Base-by-base conservation (phyloP, 768 basidiomycete species). In the Fibroporia radiculosa region DNA sequence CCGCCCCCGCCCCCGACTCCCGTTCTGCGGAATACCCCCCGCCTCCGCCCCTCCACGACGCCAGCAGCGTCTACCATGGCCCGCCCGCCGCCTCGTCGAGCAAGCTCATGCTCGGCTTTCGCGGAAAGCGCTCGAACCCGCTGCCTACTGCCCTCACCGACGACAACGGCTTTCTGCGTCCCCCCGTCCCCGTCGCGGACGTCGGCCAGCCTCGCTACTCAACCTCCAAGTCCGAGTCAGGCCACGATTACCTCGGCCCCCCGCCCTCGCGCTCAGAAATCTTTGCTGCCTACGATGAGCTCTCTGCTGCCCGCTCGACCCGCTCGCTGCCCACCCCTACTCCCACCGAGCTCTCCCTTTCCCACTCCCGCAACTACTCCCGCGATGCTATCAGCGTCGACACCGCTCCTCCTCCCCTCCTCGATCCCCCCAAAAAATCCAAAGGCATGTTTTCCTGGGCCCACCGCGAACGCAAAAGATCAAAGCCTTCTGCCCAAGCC, bases 191-290 rank as follows among this genome's bases (percentile, higher is more conserved):
- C 31, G 33, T 1, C 19, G 51, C 36, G 27, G 40, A 40, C 20
- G 28, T 23, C 23, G 36, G 19, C 37, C 37, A 42, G 42, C 32
- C 39, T 34, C 34, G 59, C 56, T 48, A 68, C 64, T 64, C 63
- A 4, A 56, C 63, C 40, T 63, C 66, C 5, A 65, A 62, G 5
- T 72, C 75, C 33, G 74, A 76, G 41, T 59, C 67, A 3, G 75
- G 73, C 13, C 55, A 63, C 16, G 46, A 67, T 40, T 66, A 65
- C 20, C 51, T 68, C 22, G 71, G 70, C 26, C 80, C 78, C 3
- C 80, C 83, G 1, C 82, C 82, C 1, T 72, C 74, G 18, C 78
- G 78, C 55, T 78, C 77, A 1, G 72, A 78, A 33, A 70, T 85
- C 44, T 84, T 86, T 60, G 74, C 71, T 8, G 70, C 72, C 4